Conservation (phyloP, 495 filamentous ascomycete genomes). For the Copromyces sp. region DNA sequence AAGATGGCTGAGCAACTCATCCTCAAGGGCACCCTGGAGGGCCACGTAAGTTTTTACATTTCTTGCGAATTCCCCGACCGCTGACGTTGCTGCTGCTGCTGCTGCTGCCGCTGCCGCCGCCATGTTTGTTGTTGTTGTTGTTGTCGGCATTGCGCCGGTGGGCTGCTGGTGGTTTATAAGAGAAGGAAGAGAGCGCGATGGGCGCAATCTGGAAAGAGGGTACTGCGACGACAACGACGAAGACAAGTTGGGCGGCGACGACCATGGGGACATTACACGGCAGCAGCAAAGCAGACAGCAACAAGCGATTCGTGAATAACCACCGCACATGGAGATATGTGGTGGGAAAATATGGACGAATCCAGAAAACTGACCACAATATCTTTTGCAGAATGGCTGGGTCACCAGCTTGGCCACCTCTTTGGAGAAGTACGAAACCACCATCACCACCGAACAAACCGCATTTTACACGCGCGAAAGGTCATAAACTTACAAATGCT, state of each 20-base stretch:
- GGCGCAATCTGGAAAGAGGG: background rate
- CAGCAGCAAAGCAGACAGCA: background rate
- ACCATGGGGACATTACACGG: background rate
- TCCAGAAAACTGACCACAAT: constrained; percentile 3
- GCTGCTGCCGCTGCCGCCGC: constrained; percentile 9
- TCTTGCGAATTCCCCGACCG: constrained; percentile 19
- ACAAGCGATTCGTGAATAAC: background rate
- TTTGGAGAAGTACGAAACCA: constrained; percentile 79
- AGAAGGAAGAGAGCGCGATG: background rate
- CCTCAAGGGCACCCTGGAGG: constrained; percentile 94
- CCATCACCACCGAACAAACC: constrained; percentile 4
- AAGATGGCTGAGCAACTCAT: constrained; percentile 91
- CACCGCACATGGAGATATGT: background rate
- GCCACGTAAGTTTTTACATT: constrained; percentile 52
- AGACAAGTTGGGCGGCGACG: background rate
- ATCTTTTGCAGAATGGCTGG: constrained; percentile 47
- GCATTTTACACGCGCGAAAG: constrained; percentile 6
- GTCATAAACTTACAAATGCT: constrained; percentile 16
- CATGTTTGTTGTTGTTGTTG: background rate
- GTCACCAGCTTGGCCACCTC: constrained; percentile 89
- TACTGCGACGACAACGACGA: background rate
- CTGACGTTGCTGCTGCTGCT: constrained; percentile 10
- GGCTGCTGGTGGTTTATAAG: background rate
- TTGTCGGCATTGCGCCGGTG: background rate
- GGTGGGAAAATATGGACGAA: background rate